phyloP scores from a whole-genome alignment of 2,329 filamentous ascomycete species.

The Gnomoniopsis smithogilvyi region DNA sequence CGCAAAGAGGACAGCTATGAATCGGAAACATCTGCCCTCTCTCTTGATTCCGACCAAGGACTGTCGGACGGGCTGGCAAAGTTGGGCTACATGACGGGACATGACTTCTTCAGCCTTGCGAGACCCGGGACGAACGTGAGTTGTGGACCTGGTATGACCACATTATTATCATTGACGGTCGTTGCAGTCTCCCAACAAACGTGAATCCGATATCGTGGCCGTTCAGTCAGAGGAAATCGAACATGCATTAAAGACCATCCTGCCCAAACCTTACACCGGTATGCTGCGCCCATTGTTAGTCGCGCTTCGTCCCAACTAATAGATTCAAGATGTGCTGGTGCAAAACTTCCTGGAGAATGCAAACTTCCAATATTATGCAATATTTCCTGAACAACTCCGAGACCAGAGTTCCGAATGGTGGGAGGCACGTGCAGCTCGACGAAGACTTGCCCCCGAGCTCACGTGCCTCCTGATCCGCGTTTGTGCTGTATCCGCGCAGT shows the following conservation, averaged over 20 bases:
- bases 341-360: slow-evolving; percentile 41
- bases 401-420: slow-evolving; percentile 44
- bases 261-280: slow-evolving; percentile 37
- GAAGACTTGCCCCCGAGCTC: slow-evolving; percentile 37
- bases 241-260: slow-evolving; percentile 28
- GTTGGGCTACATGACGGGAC: slow-evolving; percentile 18
- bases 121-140: not conserved
- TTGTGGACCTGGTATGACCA: slow-evolving; percentile 13
- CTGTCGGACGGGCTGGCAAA: slow-evolving; percentile 16
- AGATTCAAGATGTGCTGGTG: slow-evolving; percentile 37
- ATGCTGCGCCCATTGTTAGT: not conserved
- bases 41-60: slow-evolving; percentile 9
- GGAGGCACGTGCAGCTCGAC: slow-evolving; percentile 31
- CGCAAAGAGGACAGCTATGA: slow-evolving; percentile 20
- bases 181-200: slow-evolving; percentile 2
- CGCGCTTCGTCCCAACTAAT: not conserved
- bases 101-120: slow-evolving; percentile 13
- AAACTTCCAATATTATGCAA: slow-evolving; percentile 43
- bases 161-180: slow-evolving; percentile 2
- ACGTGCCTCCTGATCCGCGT: slow-evolving; percentile 45
- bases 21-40: slow-evolving; percentile 14
- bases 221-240: slow-evolving; percentile 29
- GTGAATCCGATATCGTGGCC: slow-evolving; percentile 13
- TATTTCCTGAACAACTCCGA: slow-evolving; percentile 42
- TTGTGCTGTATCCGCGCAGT: slow-evolving; percentile 42